These are phyloP conservation scores for Nakaseomyces glabratus DNA, from an alignment of 1,139 yeast species.

Conservation along the genomic window DNA sequence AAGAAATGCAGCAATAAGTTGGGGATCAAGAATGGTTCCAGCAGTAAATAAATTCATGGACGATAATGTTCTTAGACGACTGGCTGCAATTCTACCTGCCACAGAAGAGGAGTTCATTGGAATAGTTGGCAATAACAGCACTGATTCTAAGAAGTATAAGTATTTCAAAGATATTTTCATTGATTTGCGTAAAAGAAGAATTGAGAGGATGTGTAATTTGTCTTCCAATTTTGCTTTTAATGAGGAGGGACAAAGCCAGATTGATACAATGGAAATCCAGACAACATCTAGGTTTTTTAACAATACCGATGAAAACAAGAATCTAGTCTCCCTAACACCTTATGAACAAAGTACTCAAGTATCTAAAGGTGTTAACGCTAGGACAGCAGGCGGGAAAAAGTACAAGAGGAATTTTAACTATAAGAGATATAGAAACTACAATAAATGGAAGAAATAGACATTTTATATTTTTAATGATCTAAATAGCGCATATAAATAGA, in stretches of 20 bases:
- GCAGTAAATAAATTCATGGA: conserved; percentile 37
- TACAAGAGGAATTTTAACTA: neutral
- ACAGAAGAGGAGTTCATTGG: conserved; percentile 43
- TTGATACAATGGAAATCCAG: conserved; percentile 4
- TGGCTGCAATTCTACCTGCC: conserved; percentile 49
- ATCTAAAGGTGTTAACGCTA: no score
- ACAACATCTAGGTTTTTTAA: conserved; percentile 18
- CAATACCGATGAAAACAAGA: conserved; percentile 9
- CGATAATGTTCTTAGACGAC: conserved; percentile 43
- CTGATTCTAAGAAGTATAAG: conserved; percentile 38
- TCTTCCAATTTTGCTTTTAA: conserved; percentile 1
- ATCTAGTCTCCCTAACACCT: neutral
- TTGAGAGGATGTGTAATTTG: conserved; percentile 7
- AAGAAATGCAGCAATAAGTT: conserved; percentile 38
- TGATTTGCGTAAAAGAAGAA: conserved; percentile 33
- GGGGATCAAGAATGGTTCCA: conserved; percentile 36
- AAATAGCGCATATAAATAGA: neutral
- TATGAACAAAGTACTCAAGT: conserved; percentile 2
- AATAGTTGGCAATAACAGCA: conserved; percentile 36
- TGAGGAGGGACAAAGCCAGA: conserved; percentile 4
- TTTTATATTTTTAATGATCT: no score
- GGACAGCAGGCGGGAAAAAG: no score
- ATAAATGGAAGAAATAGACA: neutral
- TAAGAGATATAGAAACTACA: conserved; percentile 2
- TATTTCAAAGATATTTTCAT: conserved; percentile 40